Evolutionary conservation across 2,329 filamentous ascomycete species (phyloP).

Genomic region (Lachnum nothofagi): DNA sequence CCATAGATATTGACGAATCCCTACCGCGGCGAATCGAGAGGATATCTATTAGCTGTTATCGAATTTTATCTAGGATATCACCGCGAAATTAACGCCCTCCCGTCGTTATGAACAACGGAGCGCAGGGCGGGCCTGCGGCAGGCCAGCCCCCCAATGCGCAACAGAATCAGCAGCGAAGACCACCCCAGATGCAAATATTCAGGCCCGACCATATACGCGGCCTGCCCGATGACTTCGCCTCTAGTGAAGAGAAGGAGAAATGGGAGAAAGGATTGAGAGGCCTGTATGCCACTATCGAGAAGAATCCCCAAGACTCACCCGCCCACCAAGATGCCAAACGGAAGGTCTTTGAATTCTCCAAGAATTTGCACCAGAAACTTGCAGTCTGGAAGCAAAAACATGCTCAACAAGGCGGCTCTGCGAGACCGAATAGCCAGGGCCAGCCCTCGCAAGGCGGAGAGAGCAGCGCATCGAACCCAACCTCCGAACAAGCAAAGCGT

Average conservation of each 20-base stretch:
- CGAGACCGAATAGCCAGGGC: conserved; percentile 15
- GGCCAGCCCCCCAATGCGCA: conserved; percentile 19
- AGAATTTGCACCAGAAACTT: conserved; percentile 51
- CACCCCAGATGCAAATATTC: conserved; percentile 22
- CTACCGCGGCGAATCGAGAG: no score
- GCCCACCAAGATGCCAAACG: conserved; percentile 48
- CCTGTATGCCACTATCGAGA: conserved; percentile 48
- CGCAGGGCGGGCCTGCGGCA: conserved; percentile 20
- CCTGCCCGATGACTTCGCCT: conserved; percentile 27
- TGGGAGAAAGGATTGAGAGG: conserved; percentile 53
- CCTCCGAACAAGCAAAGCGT: conserved; percentile 12
- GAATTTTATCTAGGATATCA: no score
- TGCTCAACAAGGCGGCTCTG: conserved; percentile 13
- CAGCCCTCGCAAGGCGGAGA: conserved; percentile 16
- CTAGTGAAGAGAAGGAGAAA: conserved; percentile 53
- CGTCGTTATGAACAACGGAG: conserved; percentile 27
- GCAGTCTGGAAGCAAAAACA: conserved; percentile 31
- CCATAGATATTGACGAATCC: no score
- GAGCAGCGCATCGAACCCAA: conserved; percentile 6
- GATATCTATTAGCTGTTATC: no score
- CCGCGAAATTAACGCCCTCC: not conserved
- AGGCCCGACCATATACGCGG: conserved; percentile 32
- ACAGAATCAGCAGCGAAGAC: conserved; percentile 22
- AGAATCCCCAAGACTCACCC: conserved; percentile 43
- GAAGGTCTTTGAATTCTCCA: conserved; percentile 58